phyloP scores from a whole-genome alignment of 2,329 filamentous ascomycete species.

The Dactylonectria estremocensis region DNA sequence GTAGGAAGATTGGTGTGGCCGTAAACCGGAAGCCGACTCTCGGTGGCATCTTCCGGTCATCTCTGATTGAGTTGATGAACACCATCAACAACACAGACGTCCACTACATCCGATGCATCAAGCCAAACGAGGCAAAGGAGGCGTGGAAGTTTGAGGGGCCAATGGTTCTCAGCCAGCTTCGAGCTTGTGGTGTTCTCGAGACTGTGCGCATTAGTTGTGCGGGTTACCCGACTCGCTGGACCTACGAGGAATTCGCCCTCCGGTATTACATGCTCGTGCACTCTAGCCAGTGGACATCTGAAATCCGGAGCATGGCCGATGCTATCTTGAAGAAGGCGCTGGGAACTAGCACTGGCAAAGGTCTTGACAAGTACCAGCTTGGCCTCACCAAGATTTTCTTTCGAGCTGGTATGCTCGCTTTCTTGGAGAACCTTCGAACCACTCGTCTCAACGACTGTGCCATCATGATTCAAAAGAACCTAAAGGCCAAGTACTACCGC shows the following conservation, averaged over 20 bases:
- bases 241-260: constrained; percentile 97
- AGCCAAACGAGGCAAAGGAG: constrained; percentile 97
- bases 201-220: constrained; percentile 98
- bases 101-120: constrained; percentile 99
- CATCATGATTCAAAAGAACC: constrained; percentile 98
- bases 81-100: constrained; percentile 99
- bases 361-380: constrained; percentile 94
- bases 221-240: constrained; percentile 98
- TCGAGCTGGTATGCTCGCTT: constrained; percentile 98
- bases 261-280: constrained; percentile 98
- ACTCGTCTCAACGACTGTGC: constrained; percentile 92
- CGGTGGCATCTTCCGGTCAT: constrained; percentile 98
- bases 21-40: constrained; percentile 97
- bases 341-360: constrained; percentile 80
- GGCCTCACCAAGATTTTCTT: constrained; percentile 99
- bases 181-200: constrained; percentile 98
- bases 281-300: constrained; percentile 90
- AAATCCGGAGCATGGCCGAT: constrained; percentile 95
- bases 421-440: constrained; percentile 94
- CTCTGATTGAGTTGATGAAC: constrained; percentile 96
- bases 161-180: constrained; percentile 97
- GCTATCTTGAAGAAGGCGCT: constrained; percentile 91
- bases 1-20: constrained; percentile 90
- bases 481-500: constrained; percentile 95
- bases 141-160: constrained; percentile 99